Evolutionary conservation across 2,329 filamentous ascomycete genomes (phyloP).

Genomic region (Elsinoe batatas): DNA sequence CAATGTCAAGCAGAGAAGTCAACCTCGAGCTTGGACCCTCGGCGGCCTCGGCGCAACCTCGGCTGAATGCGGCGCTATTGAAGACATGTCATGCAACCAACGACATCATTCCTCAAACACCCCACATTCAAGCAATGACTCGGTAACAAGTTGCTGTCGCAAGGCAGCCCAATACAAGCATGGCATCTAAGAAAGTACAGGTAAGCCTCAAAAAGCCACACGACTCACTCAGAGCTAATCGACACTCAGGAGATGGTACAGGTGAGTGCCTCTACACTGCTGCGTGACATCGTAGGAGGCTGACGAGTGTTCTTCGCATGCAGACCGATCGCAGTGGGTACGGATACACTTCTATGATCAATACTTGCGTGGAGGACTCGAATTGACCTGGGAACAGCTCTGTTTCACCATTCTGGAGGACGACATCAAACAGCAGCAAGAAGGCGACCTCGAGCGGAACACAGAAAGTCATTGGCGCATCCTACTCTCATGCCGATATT

Average conservation of each 20-base stretch:
- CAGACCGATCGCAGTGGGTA: conserved; percentile 29
- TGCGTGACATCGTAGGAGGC: conserved; percentile 1
- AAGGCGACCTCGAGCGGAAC: conserved; percentile 50
- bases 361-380: background rate
- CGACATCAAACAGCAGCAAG: conserved; percentile 39
- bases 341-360: background rate
- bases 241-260: conserved; percentile 87
- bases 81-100: conserved; percentile 1
- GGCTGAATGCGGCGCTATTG: background rate
- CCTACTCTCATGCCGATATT: conserved; percentile 93
- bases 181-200: conserved; percentile 39
- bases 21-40: background rate
- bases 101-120: conserved; percentile 1
- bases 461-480: conserved; percentile 76
- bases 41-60: conserved; percentile 6
- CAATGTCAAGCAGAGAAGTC: background rate
- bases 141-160: conserved; percentile 9
- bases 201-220: conserved; percentile 25
- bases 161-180: conserved; percentile 17
- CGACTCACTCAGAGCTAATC: conserved; percentile 20
- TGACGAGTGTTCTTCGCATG: conserved; percentile 13
- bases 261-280: conserved; percentile 66
- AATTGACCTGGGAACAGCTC: conserved; percentile 45
- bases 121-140: conserved; percentile 5
- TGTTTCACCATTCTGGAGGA: conserved; percentile 80